Evolutionary conservation across 1,139 yeast species (phyloP).

Genomic region (Zygoascus meyerae): DNA sequence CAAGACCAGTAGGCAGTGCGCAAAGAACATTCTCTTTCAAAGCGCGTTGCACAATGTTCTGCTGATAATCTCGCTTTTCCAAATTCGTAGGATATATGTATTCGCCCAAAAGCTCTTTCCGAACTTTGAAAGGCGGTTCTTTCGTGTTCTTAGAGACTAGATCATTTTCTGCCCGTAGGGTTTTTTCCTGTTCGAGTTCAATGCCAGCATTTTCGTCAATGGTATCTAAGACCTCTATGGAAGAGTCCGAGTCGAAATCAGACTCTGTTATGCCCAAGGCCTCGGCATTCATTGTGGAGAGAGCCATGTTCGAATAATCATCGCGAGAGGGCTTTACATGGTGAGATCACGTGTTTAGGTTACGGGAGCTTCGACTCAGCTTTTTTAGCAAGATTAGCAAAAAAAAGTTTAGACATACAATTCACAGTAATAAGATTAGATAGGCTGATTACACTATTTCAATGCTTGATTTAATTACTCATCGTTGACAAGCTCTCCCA

Average conservation of each 20-base stretch:
- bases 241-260: slow-evolving; percentile 6
- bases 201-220: not conserved
- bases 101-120: not conserved
- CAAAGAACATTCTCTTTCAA: slow-evolving; percentile 71
- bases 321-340: too few relatives aligned
- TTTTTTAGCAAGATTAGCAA: too few relatives aligned
- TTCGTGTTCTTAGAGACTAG: not conserved
- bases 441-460: too few relatives aligned
- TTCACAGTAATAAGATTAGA: too few relatives aligned
- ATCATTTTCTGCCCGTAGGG: not conserved
- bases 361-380: too few relatives aligned
- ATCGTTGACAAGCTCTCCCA: slow-evolving; percentile 31
- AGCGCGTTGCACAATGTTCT: slow-evolving; percentile 67
- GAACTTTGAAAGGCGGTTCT: not conserved
- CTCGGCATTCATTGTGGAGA: slow-evolving; percentile 5
- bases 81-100: slow-evolving; percentile 70
- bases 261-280: slow-evolving; percentile 2
- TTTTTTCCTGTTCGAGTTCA: slow-evolving; percentile 1
- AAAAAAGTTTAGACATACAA: too few relatives aligned
- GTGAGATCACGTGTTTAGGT: too few relatives aligned
- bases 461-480: not conserved
- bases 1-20: slow-evolving; percentile 95
- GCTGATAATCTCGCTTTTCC: slow-evolving; percentile 83
- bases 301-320: too few relatives aligned
- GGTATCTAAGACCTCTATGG: not conserved